Conservation (phyloP, 2,329 filamentous ascomycete genomes). For the Ascochyta viciae-villosae region DNA sequence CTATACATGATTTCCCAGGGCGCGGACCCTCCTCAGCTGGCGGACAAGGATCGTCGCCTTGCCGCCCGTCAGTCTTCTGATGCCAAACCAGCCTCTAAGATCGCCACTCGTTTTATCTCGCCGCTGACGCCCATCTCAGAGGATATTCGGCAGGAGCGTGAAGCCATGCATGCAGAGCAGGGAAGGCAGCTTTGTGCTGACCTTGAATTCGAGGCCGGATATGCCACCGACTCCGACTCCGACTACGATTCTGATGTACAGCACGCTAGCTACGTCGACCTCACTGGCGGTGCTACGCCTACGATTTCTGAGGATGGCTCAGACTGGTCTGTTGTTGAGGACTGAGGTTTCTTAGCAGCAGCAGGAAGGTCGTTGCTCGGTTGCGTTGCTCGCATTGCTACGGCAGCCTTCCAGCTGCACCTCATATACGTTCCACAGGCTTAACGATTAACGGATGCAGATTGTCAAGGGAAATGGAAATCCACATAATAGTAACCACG, state of each 20-base stretch:
- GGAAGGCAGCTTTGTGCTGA: background rate
- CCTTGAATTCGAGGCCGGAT: background rate
- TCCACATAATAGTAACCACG: no score
- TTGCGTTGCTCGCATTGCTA: no score
- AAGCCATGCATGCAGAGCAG: constrained; percentile 2
- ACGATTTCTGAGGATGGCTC: constrained; percentile 7
- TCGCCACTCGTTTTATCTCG: constrained; percentile 5
- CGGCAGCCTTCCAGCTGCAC: no score
- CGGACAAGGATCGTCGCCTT: no score
- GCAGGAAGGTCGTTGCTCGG: no score
- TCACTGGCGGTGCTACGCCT: constrained; percentile 12
- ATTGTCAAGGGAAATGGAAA: no score
- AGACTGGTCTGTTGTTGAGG: constrained; percentile 18
- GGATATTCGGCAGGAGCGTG: constrained; percentile 9
- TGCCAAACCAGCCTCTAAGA: constrained; percentile 1
- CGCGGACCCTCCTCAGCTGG: background rate
- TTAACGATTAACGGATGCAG: no score
- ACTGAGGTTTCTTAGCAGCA: background rate
- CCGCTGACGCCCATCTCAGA: constrained; percentile 8
- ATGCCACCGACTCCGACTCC: constrained; percentile 5
- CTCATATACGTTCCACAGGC: no score
- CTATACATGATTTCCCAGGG: background rate
- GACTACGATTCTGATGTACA: constrained; percentile 11
- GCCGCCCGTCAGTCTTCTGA: no score
- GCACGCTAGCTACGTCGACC: constrained; percentile 4